Percentiles rank a stretch among this genome's conserved stretches.
Evolutionary conservation across 208 protist species (phyloP).

Genomic region (Porcisia hertigi): DNA sequence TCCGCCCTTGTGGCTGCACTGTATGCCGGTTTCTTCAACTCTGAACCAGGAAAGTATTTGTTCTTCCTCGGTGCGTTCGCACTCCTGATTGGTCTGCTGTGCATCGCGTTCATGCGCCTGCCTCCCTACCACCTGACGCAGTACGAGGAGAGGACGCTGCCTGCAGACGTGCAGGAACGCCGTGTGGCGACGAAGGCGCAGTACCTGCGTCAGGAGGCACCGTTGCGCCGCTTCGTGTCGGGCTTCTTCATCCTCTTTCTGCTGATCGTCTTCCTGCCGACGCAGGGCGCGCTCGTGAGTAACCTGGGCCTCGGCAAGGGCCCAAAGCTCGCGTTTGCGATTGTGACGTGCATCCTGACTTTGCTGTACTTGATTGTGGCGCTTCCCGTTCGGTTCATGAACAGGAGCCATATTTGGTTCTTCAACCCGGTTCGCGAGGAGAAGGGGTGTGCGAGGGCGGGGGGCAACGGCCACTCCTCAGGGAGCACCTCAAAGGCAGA

Average conservation of each 20-base stretch:
- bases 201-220: constrained; percentile 42
- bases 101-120: constrained; percentile 34
- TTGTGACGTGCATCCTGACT: constrained; percentile 4
- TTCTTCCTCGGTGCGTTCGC: too few species aligned
- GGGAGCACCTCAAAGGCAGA: too few species aligned
- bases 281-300: constrained; percentile 20
- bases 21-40: constrained; percentile 38
- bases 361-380: background rate
- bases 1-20: constrained; percentile 43
- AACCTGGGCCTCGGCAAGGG: constrained; percentile 29
- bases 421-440: too few species aligned
- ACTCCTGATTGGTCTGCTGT: too few species aligned
- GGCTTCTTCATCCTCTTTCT: constrained; percentile 36
- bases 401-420: too few species aligned
- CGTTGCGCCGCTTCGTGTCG: constrained; percentile 37
- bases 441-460: too few species aligned
- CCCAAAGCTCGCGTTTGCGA: constrained; percentile 5
- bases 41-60: too few species aligned
- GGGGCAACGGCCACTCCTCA: too few species aligned
- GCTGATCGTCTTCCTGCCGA: constrained; percentile 38
- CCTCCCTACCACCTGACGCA: constrained; percentile 42
- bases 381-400: background rate
- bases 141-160: too few species aligned
- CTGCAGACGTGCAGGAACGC: too few species aligned
- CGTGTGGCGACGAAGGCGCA: constrained; percentile 22